Base-by-base conservation (phyloP, 768 basidiomycete genomes). In the Podaxis rugospora region DNA sequence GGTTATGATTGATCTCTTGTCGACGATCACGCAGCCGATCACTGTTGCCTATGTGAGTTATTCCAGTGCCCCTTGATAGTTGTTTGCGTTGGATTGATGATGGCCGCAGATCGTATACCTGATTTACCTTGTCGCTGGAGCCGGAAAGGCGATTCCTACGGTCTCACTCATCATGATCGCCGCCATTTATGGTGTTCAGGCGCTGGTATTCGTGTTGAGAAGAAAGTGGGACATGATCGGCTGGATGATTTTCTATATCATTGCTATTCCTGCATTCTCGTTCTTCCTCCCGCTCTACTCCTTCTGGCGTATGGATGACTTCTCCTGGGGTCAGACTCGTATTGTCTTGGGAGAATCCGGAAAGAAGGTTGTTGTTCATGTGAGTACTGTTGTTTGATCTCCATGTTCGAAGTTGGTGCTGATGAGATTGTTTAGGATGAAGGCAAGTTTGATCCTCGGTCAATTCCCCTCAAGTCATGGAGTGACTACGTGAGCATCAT, bases 151-250 rank as follows among this genome's bases (percentile, higher is more conserved):
- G 1, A 84, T 98, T 54, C 94, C 95, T 0, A 77, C 81, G 5
- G 80, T 93, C 13, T 95, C 96, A 0, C 82, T 98, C 59, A 80
- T 98, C 73, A 89, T 99, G 88, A 89, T 99, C 64, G 92, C 83
- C 7, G 94, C 92, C 0, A 89, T 98, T 52, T 99, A 99, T 70
- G 96, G 95, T 78, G 74, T 98, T 9, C 95, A 96, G 75, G 93
- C 92, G 0, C 73, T 95, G 50, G 92, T 97, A 57, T 98, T 97
- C 75, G 76, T 98, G 62, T 78, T 98, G 70, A 84, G 95, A 52
- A 86, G 93, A 64, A 94, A 97, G 72, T 98, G 95, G 92, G 95
- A 98, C 72, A 97, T 98, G 94, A 87, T 98, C 67, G 94, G 93
- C 3, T 96, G 95, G 93, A 93, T 93, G 90, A 67, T 93, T 32